phyloP scores from a whole-genome alignment of 2,329 filamentous ascomycete species.

The Talaromyces piceae region DNA sequence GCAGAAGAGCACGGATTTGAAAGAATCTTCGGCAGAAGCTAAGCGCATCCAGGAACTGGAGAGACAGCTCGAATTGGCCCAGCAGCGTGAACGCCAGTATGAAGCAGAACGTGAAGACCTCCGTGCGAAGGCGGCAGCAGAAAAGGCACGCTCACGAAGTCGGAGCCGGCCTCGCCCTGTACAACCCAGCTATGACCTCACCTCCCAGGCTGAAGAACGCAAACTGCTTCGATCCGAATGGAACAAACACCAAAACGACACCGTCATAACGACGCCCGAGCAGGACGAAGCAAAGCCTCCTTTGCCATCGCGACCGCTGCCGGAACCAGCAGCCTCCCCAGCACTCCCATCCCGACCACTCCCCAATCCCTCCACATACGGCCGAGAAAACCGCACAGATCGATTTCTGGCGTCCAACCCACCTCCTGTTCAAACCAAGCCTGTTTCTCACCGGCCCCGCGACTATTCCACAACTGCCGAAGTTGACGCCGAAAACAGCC shows the following conservation, averaged over 20 bases:
- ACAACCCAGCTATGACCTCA: constrained; percentile 45
- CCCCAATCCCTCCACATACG: constrained; percentile 39
- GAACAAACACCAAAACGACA: constrained; percentile 35
- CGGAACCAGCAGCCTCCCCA: constrained; percentile 14
- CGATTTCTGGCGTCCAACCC: constrained; percentile 50
- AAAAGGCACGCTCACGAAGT: constrained; percentile 21
- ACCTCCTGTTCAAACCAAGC: constrained; percentile 36
- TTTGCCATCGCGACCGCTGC: constrained; percentile 18
- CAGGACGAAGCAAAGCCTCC: constrained; percentile 10
- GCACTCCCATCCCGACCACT: constrained; percentile 30
- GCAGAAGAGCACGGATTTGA: constrained; percentile 36
- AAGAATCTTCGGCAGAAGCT: constrained; percentile 47
- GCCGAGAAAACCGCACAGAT: constrained; percentile 42
- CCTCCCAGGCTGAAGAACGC: constrained; percentile 55
- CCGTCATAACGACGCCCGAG: constrained; percentile 7
- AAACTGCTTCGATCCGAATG: constrained; percentile 53
- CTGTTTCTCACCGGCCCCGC: constrained; percentile 33
- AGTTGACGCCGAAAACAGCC: constrained; percentile 48
- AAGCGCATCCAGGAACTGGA: constrained; percentile 75
- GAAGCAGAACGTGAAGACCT: constrained; percentile 53
- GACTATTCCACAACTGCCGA: constrained; percentile 49
- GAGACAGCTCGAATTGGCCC: constrained; percentile 59
- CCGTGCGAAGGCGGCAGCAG: constrained; percentile 17
- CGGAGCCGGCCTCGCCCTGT: constrained; percentile 25
- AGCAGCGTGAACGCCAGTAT: constrained; percentile 59